Evolutionary conservation across 2,329 filamentous ascomycete genomes (phyloP), one percentile per base, ranked within the genome.

Genomic region (Ascochyta lentis): DNA sequence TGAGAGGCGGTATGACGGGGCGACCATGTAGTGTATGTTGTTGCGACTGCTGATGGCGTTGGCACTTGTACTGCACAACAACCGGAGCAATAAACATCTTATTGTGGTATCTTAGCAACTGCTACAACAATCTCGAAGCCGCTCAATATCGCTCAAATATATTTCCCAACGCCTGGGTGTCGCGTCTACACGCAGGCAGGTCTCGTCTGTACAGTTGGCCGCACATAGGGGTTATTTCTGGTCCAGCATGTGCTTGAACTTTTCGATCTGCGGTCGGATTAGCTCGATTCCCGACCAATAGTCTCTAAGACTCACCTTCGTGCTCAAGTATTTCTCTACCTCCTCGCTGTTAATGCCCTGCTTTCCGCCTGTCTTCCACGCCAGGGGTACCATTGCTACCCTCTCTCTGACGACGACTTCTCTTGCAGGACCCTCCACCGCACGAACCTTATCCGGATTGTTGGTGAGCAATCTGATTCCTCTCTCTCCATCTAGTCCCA

Each of bases 401-500:
- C 95, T 81, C 77, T 98, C 94, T 63, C 84, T 90, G 2, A 99
- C 95, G 8, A 89, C 83, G 12, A 99, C 83, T 77, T 99, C 94
- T 10, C 92, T 81, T 63, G 91, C 91, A 0, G 93, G 93, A 0
- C 95, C 95, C 75, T 99, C 95, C 0, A 99, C 90, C 0, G 95
- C 95, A 15, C 92, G 83, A 38, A 99, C 91, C 80, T 99, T 99
- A 67, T 99, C 95, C 0, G 95, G 95, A 69, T 99, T 99, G 75
- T 99, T 99, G 9, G 95, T 99, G 66, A 99, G 79, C 46, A 99
- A 79, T 33, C 91, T 83, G 49, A 98, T 88, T 26, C 93, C 90
- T 12, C 79, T 76, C 65, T 96, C 83, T 1, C 80, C 83, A 2
- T 83, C 85, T 8, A 87, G 84, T 0, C 91, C 93, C 27, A 99